Evolutionary conservation across 495 filamentous ascomycete genomes (phyloP), one percentile per base, ranked within the genome.

Genomic region (Penicillium bialowiezense): DNA sequence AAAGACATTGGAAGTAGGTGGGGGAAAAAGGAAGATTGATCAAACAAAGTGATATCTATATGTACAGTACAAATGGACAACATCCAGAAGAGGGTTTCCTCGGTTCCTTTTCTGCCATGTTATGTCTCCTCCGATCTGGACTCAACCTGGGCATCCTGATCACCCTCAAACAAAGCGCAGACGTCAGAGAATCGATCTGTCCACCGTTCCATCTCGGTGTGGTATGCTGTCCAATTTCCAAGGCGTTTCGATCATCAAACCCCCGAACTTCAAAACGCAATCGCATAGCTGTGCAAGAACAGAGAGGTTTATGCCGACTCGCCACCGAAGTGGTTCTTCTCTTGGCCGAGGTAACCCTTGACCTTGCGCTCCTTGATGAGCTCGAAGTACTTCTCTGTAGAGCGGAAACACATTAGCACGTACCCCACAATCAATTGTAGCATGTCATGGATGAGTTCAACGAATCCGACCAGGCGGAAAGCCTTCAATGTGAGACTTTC

Each of bases 311-410:
- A 55, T 45, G 38, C 46, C 17, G 54, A 49, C 40, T 58, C 55
- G 38, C 41, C 52, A 41, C 47, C 50, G 45, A 87, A 74, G 66
- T 88, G 89, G 72, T 97, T 95, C 73, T 93, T 88, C 78, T 96
- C 91, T 73, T 92, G 78, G 58, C 91, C 93, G 37, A 92, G 65
- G 66, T 95, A 97, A 56, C 93, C 93, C 74, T 81, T 84, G 59
- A 97, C 76, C 74, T 89, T 88, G 60, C 86, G 75, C 50, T 91
- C 85, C 70, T 85, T 85, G 65, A 98, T 75, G 46, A 96, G 74
- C 67, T 95, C 87, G 56, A 98, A 83, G 73, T 98, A 98, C 62
- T 89, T 86, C 64, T 97, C 93, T 98, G 59, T 41, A 50, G 5
- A 31, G 3, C 15, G 34, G 14, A 51, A 20, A 19, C 15, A 29